These are phyloP conservation scores for Sporisorium sorghi DNA, from an alignment of 1,284 basidiomycete species.

Conservation along the genomic window DNA sequence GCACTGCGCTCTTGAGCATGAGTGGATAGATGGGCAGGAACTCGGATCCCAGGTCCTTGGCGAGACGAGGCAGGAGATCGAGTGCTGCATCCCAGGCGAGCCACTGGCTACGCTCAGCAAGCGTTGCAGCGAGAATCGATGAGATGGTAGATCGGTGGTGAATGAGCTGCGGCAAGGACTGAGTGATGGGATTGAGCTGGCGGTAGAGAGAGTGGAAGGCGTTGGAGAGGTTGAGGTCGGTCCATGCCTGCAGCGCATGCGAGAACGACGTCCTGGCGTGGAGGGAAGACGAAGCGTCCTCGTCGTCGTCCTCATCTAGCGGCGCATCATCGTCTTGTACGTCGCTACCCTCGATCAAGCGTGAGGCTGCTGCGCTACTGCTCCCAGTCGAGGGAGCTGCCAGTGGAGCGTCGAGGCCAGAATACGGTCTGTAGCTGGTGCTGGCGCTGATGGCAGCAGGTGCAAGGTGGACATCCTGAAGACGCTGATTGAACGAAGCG, in stretches of 20 bases:
- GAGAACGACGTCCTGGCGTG: conserved; percentile 59
- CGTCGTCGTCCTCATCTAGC: conserved; percentile 18
- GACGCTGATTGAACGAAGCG: conserved; percentile 68
- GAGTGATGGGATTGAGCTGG: conserved; percentile 47
- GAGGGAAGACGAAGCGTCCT: conserved; percentile 46
- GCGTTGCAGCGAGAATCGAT: conserved; percentile 25
- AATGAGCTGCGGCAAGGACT: conserved; percentile 63
- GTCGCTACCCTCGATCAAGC: conserved; percentile 6
- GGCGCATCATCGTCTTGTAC: conserved; percentile 13
- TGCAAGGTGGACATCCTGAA: conserved; percentile 63
- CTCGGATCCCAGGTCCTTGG: conserved; percentile 63
- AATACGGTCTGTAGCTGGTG: conserved; percentile 50
- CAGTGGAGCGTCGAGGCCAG: conserved; percentile 56
- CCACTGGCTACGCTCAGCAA: conserved; percentile 41
- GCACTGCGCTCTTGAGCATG: conserved; percentile 56
- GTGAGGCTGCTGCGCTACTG: conserved; percentile 6
- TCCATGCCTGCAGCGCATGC: conserved; percentile 60
- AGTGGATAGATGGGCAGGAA: conserved; percentile 64
- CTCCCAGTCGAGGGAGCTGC: conserved; percentile 16
- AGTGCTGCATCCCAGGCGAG: conserved; percentile 65
- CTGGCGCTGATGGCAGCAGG: conserved; percentile 50
- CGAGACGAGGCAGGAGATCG: conserved; percentile 67
- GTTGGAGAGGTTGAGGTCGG: conserved; percentile 66
- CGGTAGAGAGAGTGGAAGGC: conserved; percentile 59
- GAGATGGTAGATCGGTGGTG: conserved; percentile 61